Percentiles rank a stretch among this genome's conserved stretches.
phyloP scores from a whole-genome alignment of 1,284 basidiomycete species.

The Leucoagaricus sp. region DNA sequence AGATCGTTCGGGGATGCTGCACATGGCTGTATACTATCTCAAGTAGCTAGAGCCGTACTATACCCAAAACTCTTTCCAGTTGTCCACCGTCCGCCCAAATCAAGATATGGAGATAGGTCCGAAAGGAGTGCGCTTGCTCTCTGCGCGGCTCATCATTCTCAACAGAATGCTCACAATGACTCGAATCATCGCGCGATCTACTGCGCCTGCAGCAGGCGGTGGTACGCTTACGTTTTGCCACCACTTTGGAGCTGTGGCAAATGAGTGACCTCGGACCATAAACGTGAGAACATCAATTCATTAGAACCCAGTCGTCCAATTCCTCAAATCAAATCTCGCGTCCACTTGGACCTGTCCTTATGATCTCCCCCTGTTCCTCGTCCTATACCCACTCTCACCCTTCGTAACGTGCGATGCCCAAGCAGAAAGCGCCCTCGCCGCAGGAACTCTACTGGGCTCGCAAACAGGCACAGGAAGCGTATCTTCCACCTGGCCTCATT shows the following conservation, averaged over 20 bases:
- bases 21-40: too few relatives aligned
- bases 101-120: not conserved
- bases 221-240: too few relatives aligned
- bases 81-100: not conserved
- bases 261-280: too few relatives aligned
- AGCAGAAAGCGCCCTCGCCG: slow-evolving; percentile 55
- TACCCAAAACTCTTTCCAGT: not conserved
- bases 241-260: too few relatives aligned
- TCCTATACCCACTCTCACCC: not conserved
- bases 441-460: slow-evolving; percentile 64
- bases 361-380: not conserved
- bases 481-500: slow-evolving; percentile 72
- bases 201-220: not conserved
- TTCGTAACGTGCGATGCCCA: slow-evolving; percentile 46
- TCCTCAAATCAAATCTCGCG: not conserved
- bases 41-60: too few relatives aligned
- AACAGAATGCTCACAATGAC: too few relatives aligned
- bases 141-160: not conserved
- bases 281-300: not conserved
- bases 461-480: slow-evolving; percentile 54
- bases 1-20: too few relatives aligned
- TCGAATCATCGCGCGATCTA: not conserved
- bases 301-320: not conserved
- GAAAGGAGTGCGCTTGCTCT: not conserved
- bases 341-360: slow-evolving; percentile 1